phyloP scores from a whole-genome alignment of 2,329 filamentous ascomycete genomes.

The Botryotinia convoluta region DNA sequence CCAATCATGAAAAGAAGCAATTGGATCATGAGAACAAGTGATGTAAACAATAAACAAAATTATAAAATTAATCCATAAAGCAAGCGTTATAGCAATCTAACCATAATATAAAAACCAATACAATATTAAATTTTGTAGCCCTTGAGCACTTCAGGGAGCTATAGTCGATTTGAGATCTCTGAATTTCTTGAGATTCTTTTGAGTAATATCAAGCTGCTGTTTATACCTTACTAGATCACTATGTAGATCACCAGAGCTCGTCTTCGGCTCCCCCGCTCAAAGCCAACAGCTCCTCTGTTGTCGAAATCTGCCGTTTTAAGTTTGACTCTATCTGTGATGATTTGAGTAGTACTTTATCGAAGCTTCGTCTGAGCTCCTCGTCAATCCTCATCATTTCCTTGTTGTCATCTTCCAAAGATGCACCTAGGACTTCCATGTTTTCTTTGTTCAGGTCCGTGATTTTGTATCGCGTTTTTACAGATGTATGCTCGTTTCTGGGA shows the following conservation, averaged over 20 bases:
- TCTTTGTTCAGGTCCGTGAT: neutral
- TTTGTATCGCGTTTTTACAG: neutral
- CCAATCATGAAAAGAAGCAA: neutral
- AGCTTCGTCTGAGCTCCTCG: neutral
- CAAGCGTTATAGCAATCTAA: neutral
- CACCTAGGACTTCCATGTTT: neutral
- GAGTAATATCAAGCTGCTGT: neutral
- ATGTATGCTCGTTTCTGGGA: neutral
- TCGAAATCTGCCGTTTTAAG: neutral
- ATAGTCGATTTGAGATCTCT: neutral
- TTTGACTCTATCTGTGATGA: neutral
- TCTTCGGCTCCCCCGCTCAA: neutral
- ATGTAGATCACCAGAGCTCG: neutral
- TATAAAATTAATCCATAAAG: neutral
- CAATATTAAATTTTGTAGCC: no score
- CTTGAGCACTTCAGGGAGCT: neutral
- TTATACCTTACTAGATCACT: neutral
- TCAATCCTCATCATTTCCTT: neutral
- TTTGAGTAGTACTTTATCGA: neutral
- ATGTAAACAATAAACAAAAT: neutral
- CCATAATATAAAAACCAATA: neutral
- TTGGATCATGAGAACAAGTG: neutral
- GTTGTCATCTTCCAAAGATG: neutral
- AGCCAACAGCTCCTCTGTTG: neutral
- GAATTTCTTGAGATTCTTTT: neutral